Evolutionary conservation across 495 filamentous ascomycete genomes (phyloP), one percentile per base, ranked within the genome.

Genomic region (Lasiosphaeria ovina): DNA sequence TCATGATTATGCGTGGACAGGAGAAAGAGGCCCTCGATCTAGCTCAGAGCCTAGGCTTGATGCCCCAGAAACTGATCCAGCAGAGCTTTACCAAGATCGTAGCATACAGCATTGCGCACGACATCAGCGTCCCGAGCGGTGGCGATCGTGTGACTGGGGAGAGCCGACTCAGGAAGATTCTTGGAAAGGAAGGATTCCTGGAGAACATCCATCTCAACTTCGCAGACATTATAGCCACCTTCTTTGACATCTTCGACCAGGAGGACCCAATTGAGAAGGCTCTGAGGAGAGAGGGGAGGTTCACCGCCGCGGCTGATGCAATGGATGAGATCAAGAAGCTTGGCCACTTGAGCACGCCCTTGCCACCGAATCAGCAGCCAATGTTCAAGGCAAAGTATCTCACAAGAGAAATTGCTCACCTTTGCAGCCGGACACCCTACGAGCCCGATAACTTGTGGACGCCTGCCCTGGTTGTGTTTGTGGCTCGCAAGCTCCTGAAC

Each of bases 331-430:
- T 97, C 60, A 84, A 83, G 57, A 69, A 70, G 16, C 84, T 85
- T 58, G 85, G 87, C 54, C 70, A 81, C 58, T 88, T 91, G 17
- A 73, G 76, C 8, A 80, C 74, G 34, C 68, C 68, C 8, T 72
- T 97, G 7, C 86, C 91, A 6, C 74, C 85, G 6, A 89, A 87
- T 56, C 91, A 96, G 63, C 91, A 96, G 62, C 94, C 94, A 14
- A 89, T 84, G 36, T 98, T 97, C 75, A 88, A 82, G 62, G 85
- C 86, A 16, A 90, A 86, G 57, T 89, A 87, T 66, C 74, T 98
- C 6, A 69, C 86, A 7, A 84, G 86, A 59, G 84, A 93, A 62
- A 81, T 97, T 34, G 77, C 87, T 9, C 85, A 91, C 61, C 74
- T 98, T 32, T 96, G 90, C 72, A 83, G 80, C 60, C 82, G 88